Evolutionary conservation across 768 basidiomycete genomes (phyloP), one percentile per base, ranked within the genome.

Genomic region (Tricholoma terreum): DNA sequence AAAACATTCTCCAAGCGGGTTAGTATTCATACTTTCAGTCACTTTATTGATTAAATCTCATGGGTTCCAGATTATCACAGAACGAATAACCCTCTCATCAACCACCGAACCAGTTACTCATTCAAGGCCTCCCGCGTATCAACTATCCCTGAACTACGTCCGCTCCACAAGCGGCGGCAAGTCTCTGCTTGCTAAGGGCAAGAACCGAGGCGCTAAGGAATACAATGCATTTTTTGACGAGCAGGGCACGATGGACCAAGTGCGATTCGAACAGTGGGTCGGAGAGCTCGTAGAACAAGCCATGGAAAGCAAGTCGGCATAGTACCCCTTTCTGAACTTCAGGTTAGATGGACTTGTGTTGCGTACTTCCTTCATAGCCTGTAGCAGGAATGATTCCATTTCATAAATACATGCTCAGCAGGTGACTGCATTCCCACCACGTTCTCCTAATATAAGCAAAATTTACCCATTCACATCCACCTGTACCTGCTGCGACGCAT

Each of bases 1-100:
- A 94, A 95, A 73, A 89, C 90, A 14, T 85, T 96, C 60, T 90
- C 90, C 14, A 93, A 92, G 70, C 81, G 92, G 57, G 91, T 92
- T 62, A 58, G 86, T 76, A 19, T 50, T 35, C 19, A 22, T 12
- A 24, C 42, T 50, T 24, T 51, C 31, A 2, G 12, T 35, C 10
- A 51, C 52, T 35, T 17, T 60, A 40, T 30, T 24, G 54, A 45
- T 31, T 80, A 81, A 12, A 73, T 74, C 43, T 78, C 84, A 63
- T 80, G 75, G 77, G 14, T 38, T 17, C 22, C 70, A 95, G 89
- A 96, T 97, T 67, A 87, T 95, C 48, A 93, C 92, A 2, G 94
- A 98, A 69, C 85, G 88, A 61, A 83, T 98, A 73, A 90, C 86
- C 27, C 80, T 95, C 55, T 80, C 84, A 19, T 89, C 93, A 4